These are phyloP conservation scores for Candida ponderosae DNA, from an alignment of 805 yeast species.

Conservation along the genomic window DNA sequence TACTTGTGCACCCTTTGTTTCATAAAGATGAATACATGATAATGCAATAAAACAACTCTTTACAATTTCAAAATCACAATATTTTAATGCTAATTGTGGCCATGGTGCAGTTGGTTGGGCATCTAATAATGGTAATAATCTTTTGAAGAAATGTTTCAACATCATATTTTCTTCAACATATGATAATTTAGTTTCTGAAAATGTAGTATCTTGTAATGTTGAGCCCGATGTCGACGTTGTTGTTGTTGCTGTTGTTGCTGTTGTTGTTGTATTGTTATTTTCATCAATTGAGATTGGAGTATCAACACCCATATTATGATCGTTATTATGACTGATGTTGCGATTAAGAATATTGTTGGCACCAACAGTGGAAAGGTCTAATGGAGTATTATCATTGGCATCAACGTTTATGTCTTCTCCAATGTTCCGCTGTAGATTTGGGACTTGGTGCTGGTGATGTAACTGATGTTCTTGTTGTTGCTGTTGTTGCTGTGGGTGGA, in stretches of 20 bases:
- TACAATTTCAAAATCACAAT: slow-evolving; percentile 51
- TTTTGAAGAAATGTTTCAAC: slow-evolving; percentile 47
- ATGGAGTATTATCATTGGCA: no score
- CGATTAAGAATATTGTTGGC: no score
- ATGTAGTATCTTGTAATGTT: not conserved
- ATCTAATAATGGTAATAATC: slow-evolving; percentile 43
- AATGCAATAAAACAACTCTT: slow-evolving; percentile 49
- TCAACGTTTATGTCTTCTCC: no score
- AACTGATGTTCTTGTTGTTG: no score
- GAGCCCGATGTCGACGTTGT: no score
- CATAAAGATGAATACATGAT: slow-evolving; percentile 51
- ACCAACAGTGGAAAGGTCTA: no score
- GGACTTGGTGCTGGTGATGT: not conserved
- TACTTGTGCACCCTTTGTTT: slow-evolving; percentile 42
- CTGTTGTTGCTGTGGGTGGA: no score
- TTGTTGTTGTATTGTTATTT: no score
- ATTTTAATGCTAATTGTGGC: slow-evolving; percentile 50
- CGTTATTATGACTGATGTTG: no score
- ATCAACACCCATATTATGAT: no score
- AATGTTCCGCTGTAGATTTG: no score
- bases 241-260: not conserved
- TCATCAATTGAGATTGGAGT: no score
- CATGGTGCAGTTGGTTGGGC: slow-evolving; percentile 56
- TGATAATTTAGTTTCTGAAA: slow-evolving; percentile 13
- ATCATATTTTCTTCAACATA: slow-evolving; percentile 45